These are phyloP conservation scores for Amesomyces nigricolor DNA, from an alignment of 2,329 filamentous ascomycete species.

Conservation along the genomic window DNA sequence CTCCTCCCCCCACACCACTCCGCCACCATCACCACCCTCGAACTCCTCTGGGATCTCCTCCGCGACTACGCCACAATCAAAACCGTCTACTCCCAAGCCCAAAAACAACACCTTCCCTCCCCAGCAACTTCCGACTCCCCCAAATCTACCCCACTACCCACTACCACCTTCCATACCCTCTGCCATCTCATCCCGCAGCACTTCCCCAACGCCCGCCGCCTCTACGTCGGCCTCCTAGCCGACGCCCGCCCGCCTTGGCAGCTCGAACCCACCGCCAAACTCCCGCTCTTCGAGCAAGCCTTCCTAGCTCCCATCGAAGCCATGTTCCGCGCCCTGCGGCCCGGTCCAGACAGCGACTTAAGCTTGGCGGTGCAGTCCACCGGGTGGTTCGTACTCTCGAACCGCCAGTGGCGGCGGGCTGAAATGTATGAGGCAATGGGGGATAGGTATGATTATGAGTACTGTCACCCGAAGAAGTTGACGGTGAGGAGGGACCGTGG, in stretches of 20 bases:
- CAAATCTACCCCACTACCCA: background rate
- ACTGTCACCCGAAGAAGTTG: too few species aligned
- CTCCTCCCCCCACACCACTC: background rate
- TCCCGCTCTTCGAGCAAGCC: background rate
- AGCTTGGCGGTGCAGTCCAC: background rate
- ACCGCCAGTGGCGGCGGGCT: background rate
- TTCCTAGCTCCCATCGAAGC: background rate
- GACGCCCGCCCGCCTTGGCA: background rate
- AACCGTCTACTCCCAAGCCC: background rate
- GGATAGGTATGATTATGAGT: too few species aligned
- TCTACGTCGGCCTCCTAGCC: constrained; percentile 1
- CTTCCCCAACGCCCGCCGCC: background rate
- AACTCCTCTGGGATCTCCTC: constrained; percentile 5
- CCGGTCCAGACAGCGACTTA: background rate
- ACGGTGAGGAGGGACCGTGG: background rate
- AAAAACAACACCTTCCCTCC: background rate
- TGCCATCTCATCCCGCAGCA: background rate
- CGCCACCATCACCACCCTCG: constrained; percentile 2
- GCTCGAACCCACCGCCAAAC: background rate
- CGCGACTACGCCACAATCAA: background rate
- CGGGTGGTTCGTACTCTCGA: background rate
- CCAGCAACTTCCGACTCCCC: too few species aligned
- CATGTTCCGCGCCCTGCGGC: background rate
- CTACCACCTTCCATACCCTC: background rate
- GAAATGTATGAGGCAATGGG: background rate